A percentile compares a stretch with the other conserved stretches of the same genome.
phyloP scores from a whole-genome alignment of 2,329 filamentous ascomycete species.

The Beauveria bassiana region DNA sequence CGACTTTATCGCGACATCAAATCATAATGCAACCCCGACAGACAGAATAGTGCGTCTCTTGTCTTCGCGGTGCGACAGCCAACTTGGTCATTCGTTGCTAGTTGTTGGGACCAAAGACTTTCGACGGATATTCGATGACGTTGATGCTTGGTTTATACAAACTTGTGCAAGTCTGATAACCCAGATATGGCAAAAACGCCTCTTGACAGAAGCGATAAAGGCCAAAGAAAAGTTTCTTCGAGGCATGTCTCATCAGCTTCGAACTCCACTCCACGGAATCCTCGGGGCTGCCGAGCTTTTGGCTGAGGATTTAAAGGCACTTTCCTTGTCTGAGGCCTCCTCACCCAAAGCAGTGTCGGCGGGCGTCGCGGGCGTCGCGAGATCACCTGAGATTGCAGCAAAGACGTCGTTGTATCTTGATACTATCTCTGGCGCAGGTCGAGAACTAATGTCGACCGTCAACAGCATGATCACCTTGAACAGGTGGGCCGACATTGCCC shows the following conservation, averaged over 20 bases:
- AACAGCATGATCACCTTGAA: slow-evolving; percentile 36
- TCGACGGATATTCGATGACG: slow-evolving; percentile 37
- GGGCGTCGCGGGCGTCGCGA: neutral
- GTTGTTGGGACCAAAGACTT: slow-evolving; percentile 33
- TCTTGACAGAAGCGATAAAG: slow-evolving; percentile 31
- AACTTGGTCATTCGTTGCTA: slow-evolving; percentile 24
- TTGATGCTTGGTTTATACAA: slow-evolving; percentile 38
- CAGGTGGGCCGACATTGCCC: slow-evolving; percentile 29
- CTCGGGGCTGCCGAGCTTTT: slow-evolving; percentile 31
- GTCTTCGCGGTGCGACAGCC: slow-evolving; percentile 26
- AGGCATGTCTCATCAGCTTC: slow-evolving; percentile 37
- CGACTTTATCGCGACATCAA: slow-evolving; percentile 27
- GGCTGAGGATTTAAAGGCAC: slow-evolving; percentile 29
- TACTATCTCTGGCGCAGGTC: neutral
- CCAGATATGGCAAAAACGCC: slow-evolving; percentile 29
- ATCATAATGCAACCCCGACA: slow-evolving; percentile 23
- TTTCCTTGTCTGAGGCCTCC: slow-evolving; percentile 9
- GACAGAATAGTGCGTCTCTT: slow-evolving; percentile 29
- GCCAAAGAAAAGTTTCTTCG: slow-evolving; percentile 38
- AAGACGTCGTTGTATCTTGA: slow-evolving; percentile 17
- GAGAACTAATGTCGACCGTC: slow-evolving; percentile 16
- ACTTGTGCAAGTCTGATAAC: slow-evolving; percentile 30
- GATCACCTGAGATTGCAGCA: neutral
- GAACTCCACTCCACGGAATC: slow-evolving; percentile 41
- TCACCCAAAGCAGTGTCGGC: neutral